Conservation (phyloP, 2,329 filamentous ascomycete species). For the Clarireedia paspali region DNA sequence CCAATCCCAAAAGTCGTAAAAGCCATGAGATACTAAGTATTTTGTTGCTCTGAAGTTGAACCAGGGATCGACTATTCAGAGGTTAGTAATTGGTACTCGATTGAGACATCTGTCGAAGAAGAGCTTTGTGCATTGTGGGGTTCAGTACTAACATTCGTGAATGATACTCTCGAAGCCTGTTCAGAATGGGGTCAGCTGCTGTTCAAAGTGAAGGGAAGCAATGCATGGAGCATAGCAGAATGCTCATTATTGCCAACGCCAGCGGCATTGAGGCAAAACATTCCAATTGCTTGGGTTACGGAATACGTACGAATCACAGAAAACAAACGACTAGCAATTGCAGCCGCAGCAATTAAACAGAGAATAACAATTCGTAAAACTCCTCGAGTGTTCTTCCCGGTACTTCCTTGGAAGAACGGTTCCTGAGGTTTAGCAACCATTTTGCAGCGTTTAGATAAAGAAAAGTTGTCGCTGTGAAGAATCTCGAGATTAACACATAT, state of each 20-base stretch:
- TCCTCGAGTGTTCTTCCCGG: slow-evolving; percentile 73
- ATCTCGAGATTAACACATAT: slow-evolving; percentile 19
- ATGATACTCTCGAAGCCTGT: slow-evolving; percentile 97
- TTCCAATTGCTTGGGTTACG: not conserved
- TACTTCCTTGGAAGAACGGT: slow-evolving; percentile 64
- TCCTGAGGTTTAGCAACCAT: slow-evolving; percentile 34
- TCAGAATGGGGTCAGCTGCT: slow-evolving; percentile 25
- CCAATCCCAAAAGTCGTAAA: slow-evolving; percentile 99
- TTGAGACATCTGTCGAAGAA: slow-evolving; percentile 18
- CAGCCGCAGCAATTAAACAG: slow-evolving; percentile 80
- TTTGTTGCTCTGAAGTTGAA: slow-evolving; percentile 99
- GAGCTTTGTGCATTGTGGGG: slow-evolving; percentile 12
- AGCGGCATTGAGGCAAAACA: no score
- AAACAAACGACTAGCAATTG: slow-evolving; percentile 89
- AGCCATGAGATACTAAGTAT: slow-evolving; percentile 92
- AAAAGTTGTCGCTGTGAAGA: slow-evolving; percentile 22
- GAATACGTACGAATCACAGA: slow-evolving; percentile 82
- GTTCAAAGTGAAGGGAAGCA: not conserved
- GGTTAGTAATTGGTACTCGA: slow-evolving; percentile 24
- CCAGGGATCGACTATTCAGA: slow-evolving; percentile 83
- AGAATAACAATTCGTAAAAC: slow-evolving; percentile 87
- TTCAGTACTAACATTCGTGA: slow-evolving; percentile 78
- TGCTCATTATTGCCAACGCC: not conserved
- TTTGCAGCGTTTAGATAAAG: slow-evolving; percentile 24
- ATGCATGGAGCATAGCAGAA: no score